Base-by-base conservation (phyloP, 2,329 filamentous ascomycete species). In the Sclerotinia glacialis region DNA sequence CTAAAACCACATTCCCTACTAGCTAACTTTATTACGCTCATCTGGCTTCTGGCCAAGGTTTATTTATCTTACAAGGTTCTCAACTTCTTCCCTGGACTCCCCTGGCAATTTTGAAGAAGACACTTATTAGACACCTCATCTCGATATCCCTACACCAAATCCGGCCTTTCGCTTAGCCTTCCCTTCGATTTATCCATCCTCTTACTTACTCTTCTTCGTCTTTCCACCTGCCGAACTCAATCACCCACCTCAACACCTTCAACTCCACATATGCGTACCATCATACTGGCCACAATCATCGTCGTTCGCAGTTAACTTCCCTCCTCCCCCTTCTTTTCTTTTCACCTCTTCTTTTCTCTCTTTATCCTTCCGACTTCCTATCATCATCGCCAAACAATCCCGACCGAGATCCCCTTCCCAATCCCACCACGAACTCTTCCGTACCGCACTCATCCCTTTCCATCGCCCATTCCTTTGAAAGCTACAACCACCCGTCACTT, bases 231-330 rank as follows among this genome's bases (percentile, higher is more conserved):
- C 42, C 63, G 44, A 65, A 65, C 65, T 65, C 64, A 59, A 47
- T 67, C 62, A 67, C 66, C 66, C 34, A 37, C 34, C 69, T 65
- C 55, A 65, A 65, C 46, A 64, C 64, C 46, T 37, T 65, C 46
- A 50, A 65, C 63, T 65, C 63, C 53, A 65, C 63, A 64, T 59
- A 62, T 70, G 67, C 71, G 64, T 68, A 72, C 68, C 68, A 71
- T 71, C 66, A 67, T 71, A 74, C 71, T 72, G 71, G 70, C 67
- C 69, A 72, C 72, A 72, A 73, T 69, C 67, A 69, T 69, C 67
- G 68, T 74, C 68, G 66, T 71, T 73, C 73, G 70, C 69, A 69
- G 74, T 75, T 74, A 64, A 72, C 73, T 74, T 74, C 56, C 61
- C 67, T 66, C 66, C 67, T 65, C 76, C 72, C 74, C 74, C 75